Percentiles rank a stretch among this genome's conserved stretches.
Conservation (phyloP, 1,139 yeast species). For the Sugiyamaella pinicola region DNA sequence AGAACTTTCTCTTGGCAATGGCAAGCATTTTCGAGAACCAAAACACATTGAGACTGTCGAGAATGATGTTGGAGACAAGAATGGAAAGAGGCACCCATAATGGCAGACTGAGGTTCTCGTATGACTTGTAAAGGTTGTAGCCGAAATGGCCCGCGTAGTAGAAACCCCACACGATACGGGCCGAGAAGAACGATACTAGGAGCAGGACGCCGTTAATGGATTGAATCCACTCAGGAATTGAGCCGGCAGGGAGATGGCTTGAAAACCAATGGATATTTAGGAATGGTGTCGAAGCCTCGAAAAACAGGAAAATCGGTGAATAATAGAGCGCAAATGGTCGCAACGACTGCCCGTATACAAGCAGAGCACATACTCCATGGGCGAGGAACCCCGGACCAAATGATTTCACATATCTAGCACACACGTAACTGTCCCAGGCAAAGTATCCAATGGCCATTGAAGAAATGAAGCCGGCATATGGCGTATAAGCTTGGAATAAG, state of each 20-base stretch:
- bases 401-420: conserved; percentile 57
- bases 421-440: conserved; percentile 83
- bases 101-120: conserved; percentile 31
- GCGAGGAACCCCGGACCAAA: conserved; percentile 84
- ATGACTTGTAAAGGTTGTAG: conserved; percentile 31
- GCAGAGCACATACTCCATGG: conserved; percentile 82
- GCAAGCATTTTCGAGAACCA: conserved; percentile 78
- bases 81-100: conserved; percentile 53
- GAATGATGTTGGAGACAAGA: conserved; percentile 60
- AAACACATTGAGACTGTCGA: conserved; percentile 64
- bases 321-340: conserved; percentile 81
- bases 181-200: conserved; percentile 69
- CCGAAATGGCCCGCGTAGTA: conserved; percentile 54
- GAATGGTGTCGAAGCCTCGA: conserved; percentile 92
- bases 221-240: conserved; percentile 54
- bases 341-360: conserved; percentile 65
- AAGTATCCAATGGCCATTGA: conserved; percentile 83
- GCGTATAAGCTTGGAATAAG: conserved; percentile 63
- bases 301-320: conserved; percentile 79
- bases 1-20: conserved; percentile 47
- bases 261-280: conserved; percentile 92
- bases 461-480: conserved; percentile 71
- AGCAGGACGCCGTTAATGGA: conserved; percentile 70
- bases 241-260: conserved; percentile 62
- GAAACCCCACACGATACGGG: conserved; percentile 88